Percentiles rank a stretch among this genome's conserved stretches.
These are phyloP conservation scores for Xylariomycetidae sp. DNA, from an alignment of 2,329 filamentous ascomycete species.

Conservation along the genomic window DNA sequence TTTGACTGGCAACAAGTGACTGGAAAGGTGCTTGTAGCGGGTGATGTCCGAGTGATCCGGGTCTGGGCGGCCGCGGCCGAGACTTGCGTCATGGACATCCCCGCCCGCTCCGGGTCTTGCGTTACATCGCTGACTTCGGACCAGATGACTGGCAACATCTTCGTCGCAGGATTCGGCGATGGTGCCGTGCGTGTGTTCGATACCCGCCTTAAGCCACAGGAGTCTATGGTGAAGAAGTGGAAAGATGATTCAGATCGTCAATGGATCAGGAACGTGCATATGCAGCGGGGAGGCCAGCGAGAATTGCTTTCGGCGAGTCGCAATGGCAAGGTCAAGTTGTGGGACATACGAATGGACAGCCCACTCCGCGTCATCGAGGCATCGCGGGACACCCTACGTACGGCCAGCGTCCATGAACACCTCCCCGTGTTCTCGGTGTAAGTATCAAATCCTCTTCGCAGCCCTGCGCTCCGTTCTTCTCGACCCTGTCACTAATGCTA, in stretches of 20 bases:
- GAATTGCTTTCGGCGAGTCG: conserved; percentile 87
- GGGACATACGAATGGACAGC: conserved; percentile 88
- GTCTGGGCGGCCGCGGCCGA: conserved; percentile 96
- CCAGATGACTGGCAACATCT: conserved; percentile 94
- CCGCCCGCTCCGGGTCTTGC: conserved; percentile 88
- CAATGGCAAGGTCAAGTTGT: conserved; percentile 89
- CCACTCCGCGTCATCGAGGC: conserved; percentile 70
- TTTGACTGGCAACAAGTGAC: conserved; percentile 99
- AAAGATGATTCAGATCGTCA: conserved; percentile 80
- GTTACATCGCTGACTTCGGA: conserved; percentile 95
- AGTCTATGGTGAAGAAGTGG: conserved; percentile 95
- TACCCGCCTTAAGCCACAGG: conserved; percentile 74
- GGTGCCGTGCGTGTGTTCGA: conserved; percentile 94
- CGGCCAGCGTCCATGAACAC: conserved; percentile 91
- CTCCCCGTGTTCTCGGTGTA: conserved; percentile 92
- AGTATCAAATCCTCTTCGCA: conserved; percentile 39
- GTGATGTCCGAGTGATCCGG: conserved; percentile 90
- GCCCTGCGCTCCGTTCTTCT: background rate
- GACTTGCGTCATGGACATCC: conserved; percentile 89
- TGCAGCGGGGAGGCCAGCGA: conserved; percentile 90
- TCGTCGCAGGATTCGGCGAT: conserved; percentile 94
- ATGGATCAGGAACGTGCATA: conserved; percentile 94
- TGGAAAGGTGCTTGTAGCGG: conserved; percentile 89
- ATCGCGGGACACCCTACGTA: conserved; percentile 74
- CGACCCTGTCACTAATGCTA: background rate